Percentiles rank a stretch among this genome's conserved stretches.
phyloP scores from a whole-genome alignment of 257 asterid genomes.

The Perilla frutescens region DNA sequence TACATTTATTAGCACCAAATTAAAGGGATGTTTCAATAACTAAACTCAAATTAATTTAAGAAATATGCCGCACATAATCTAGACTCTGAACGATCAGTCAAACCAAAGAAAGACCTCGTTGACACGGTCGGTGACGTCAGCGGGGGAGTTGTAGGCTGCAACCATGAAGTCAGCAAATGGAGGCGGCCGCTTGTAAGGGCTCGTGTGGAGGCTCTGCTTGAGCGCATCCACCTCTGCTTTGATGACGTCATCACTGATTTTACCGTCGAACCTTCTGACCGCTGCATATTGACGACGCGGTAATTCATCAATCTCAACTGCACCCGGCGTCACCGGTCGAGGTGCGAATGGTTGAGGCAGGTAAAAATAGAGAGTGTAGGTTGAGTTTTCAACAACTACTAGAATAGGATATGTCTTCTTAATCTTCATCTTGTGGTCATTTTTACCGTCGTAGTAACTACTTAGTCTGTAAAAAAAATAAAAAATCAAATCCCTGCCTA shows the following conservation, averaged over 20 bases:
- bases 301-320: background rate
- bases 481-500: no score
- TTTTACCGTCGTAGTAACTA: background rate
- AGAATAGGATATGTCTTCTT: background rate
- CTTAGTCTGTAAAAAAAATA: background rate
- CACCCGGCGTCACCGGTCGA: background rate
- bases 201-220: background rate
- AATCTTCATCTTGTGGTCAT: background rate
- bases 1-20: constrained; percentile 23
- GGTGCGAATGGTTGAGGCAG: background rate
- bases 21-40: no score
- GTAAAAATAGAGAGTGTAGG: background rate
- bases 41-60: background rate
- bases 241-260: background rate
- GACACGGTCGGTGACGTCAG: background rate
- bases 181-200: background rate
- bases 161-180: background rate
- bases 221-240: background rate
- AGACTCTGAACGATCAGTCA: no score
- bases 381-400: background rate
- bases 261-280: background rate
- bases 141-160: constrained; percentile 1
- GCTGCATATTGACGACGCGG: background rate
- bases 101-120: background rate
- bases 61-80: no score